Base-by-base conservation (phyloP, 495 filamentous ascomycete genomes). In the Neurospora tetrasperma region DNA sequence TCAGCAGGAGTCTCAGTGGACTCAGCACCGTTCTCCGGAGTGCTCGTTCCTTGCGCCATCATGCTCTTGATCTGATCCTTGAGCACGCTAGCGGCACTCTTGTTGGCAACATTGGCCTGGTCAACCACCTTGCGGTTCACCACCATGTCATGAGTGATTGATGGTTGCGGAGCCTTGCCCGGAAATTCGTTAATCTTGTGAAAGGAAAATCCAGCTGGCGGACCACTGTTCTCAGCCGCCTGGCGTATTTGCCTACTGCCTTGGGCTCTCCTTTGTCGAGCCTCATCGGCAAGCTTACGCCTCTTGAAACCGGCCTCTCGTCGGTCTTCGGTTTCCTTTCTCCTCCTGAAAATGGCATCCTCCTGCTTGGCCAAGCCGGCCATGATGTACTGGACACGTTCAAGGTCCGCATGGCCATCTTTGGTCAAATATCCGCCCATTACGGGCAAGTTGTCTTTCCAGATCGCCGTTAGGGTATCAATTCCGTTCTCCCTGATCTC, bases 401-500 rank as follows among this genome's bases (percentile, higher is more conserved):
- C 88, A 27, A 99, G 85, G 73, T 98, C 91, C 73, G 98, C 94
- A 76, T 91, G 89, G 5, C 96, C 96, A 85, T 99, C 96, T 78
- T 95, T 92, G 62, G 96, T 98, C 48, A 99, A 83, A 79, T 98
- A 99, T 3, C 94, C 94, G 43, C 92, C 93, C 96, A 98, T 98
- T 35, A 86, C 76, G 12, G 94, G 91, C 18, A 99, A 86, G 70
- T 95, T 97, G 78, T 98, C 94, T 73, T 92, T 90, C 96, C 96
- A 99, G 73, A 98, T 97, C 8, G 93, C 90, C 71, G 94, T 96
- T 66, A 99, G 85, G 1, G 94, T 97, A 78, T 99, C 94, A 80
- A 99, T 98, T 39, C 95, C 96, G 80, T 97, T 91, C 77, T 99
- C 96, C 75, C 95, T 89, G 80, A 99, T 98, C 81, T 98, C 96